A percentile compares a stretch with the other conserved stretches of the same genome.
Evolutionary conservation across 257 asterid genomes (phyloP).

Genomic region (Nicotiana noctiflora): DNA sequence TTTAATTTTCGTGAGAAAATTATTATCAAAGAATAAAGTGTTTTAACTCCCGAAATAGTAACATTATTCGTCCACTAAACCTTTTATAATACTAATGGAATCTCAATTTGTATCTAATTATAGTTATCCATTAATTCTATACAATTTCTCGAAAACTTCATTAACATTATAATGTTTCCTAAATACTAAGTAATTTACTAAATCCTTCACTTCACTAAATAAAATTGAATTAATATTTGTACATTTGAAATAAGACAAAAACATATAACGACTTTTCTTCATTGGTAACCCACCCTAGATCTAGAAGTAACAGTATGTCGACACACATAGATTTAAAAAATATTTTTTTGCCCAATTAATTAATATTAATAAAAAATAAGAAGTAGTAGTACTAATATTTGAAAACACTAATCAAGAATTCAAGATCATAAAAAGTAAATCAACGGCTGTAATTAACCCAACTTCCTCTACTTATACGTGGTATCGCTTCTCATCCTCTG

Average conservation of each 20-base stretch:
- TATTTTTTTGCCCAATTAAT: conserved; percentile 16
- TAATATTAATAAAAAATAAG: conserved; percentile 3
- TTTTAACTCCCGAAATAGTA: too few relatives aligned
- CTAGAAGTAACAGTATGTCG: not conserved
- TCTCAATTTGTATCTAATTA: not conserved
- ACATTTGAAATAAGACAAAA: not conserved
- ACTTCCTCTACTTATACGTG: conserved; percentile 26
- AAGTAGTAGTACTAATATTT: not conserved
- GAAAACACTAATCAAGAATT: not conserved
- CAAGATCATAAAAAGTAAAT: conserved; percentile 10
- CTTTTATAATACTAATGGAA: not conserved
- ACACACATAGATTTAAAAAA: not conserved
- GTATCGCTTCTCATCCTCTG: not conserved
- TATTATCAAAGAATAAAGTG: too few relatives aligned
- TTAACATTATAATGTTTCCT: not conserved
- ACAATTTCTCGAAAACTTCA: not conserved
- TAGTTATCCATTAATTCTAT: not conserved
- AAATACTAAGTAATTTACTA: not conserved
- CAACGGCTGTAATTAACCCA: conserved; percentile 41
- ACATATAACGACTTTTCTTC: not conserved
- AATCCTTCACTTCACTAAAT: not conserved
- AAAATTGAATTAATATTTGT: not conserved
- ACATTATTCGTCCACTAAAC: not conserved
- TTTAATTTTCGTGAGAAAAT: too few relatives aligned
- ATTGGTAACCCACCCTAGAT: not conserved